phyloP scores from a whole-genome alignment of 768 basidiomycete species.

The Tylopilus sp. region DNA sequence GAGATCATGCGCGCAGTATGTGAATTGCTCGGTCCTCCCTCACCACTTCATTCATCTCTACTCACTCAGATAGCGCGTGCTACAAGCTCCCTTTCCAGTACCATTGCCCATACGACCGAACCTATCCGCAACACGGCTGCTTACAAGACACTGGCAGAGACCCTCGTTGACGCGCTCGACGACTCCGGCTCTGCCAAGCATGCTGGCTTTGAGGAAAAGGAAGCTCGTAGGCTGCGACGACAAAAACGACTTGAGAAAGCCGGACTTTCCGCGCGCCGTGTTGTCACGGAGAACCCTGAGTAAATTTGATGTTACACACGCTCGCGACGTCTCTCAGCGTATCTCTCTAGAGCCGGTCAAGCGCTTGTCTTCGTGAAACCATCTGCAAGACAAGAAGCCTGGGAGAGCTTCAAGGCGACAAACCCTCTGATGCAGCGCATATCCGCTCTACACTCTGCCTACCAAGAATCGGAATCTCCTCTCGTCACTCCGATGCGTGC shows the following conservation, averaged over 20 bases:
- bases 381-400: slow-evolving; percentile 72
- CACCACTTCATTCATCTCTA: not conserved
- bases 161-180: slow-evolving; percentile 87
- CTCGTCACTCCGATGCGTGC: slow-evolving; percentile 76
- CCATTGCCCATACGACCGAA: slow-evolving; percentile 86
- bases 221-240: slow-evolving; percentile 76
- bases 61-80: slow-evolving; percentile 71
- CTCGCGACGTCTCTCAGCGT: not conserved
- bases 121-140: slow-evolving; percentile 96
- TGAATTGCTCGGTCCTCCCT: slow-evolving; percentile 8
- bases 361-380: slow-evolving; percentile 83
- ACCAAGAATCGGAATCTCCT: slow-evolving; percentile 92
- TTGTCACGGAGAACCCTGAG: slow-evolving; percentile 75
- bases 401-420: slow-evolving; percentile 76
- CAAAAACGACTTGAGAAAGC: slow-evolving; percentile 82
- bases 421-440: slow-evolving; percentile 72
- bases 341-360: slow-evolving; percentile 70
- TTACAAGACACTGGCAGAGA: slow-evolving; percentile 88
- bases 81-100: slow-evolving; percentile 79
- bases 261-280: slow-evolving; percentile 53
- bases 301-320: slow-evolving; percentile 38
- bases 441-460: slow-evolving; percentile 59
- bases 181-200: slow-evolving; percentile 92
- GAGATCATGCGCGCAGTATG: slow-evolving; percentile 83
- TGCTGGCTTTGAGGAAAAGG: slow-evolving; percentile 95